Evolutionary conservation across 805 yeast genomes (phyloP).

Genomic region (Kazachstania taianensis): DNA sequence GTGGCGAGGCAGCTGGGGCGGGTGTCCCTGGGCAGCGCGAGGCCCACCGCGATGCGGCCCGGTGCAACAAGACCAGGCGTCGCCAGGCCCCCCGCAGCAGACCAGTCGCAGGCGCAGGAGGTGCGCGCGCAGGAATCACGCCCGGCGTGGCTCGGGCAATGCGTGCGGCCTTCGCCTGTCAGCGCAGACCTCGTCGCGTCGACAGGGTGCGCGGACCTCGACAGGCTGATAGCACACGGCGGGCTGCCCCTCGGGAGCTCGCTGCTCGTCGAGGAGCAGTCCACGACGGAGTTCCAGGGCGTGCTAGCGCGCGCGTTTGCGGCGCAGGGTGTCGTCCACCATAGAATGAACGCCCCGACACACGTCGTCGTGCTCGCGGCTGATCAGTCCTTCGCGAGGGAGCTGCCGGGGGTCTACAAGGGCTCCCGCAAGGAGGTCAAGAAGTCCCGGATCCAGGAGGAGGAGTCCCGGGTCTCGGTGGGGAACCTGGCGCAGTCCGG

Average conservation of each 20-base stretch:
- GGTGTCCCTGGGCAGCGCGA: constrained; percentile 1
- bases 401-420: constrained; percentile 67
- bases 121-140: not conserved
- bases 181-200: constrained; percentile 71
- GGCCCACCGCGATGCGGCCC: constrained; percentile 5
- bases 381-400: constrained; percentile 49
- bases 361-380: constrained; percentile 58
- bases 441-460: constrained; percentile 43
- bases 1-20: constrained; percentile 3
- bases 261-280: constrained; percentile 67
- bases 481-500: constrained; percentile 43
- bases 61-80: not conserved
- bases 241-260: constrained; percentile 78
- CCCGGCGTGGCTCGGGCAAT: not conserved
- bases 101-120: constrained; percentile 1
- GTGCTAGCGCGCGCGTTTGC: constrained; percentile 60
- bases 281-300: constrained; percentile 79
- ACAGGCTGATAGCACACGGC: constrained; percentile 62
- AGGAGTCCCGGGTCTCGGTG: constrained; percentile 58
- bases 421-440: constrained; percentile 60
- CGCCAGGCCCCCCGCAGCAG: not conserved
- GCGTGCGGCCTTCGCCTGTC: constrained; percentile 60
- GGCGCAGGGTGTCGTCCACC: constrained; percentile 67
- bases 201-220: constrained; percentile 71
- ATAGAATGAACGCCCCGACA: constrained; percentile 38